Percentiles rank a stretch among this genome's conserved stretches.
Evolutionary conservation across 257 asterid species (phyloP).

Genomic region (Ilex aquifolium): DNA sequence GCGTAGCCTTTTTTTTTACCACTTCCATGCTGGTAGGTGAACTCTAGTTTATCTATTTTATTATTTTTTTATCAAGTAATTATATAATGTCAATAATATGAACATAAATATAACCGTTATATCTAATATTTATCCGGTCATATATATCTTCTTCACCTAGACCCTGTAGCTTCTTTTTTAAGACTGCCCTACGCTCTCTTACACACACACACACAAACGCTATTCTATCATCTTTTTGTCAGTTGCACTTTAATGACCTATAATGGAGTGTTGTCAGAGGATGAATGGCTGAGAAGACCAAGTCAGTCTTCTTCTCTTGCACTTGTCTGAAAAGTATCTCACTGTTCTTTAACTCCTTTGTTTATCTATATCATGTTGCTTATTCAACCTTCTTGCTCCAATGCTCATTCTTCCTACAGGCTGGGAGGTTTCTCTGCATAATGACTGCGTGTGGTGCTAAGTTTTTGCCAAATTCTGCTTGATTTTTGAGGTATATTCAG

Average conservation of each 20-base stretch:
- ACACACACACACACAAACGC: background rate
- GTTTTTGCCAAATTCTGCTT: constrained; percentile 22
- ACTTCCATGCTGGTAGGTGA: too few relatives aligned
- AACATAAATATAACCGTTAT: too few relatives aligned
- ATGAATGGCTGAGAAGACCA: constrained; percentile 70
- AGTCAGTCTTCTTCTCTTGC: constrained; percentile 41
- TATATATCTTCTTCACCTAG: too few relatives aligned
- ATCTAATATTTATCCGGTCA: too few relatives aligned
- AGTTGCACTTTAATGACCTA: constrained; percentile 38
- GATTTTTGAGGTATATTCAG: constrained; percentile 35
- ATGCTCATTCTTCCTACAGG: constrained; percentile 18
- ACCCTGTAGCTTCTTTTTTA: too few relatives aligned
- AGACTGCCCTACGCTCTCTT: too few relatives aligned
- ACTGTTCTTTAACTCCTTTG: background rate
- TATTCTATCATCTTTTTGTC: constrained; percentile 26
- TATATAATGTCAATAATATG: too few relatives aligned
- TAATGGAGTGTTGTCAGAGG: constrained; percentile 71
- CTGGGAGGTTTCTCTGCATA: constrained; percentile 12
- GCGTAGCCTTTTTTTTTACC: too few relatives aligned
- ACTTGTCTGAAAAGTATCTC: constrained; percentile 37
- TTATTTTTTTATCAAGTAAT: too few relatives aligned
- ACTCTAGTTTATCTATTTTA: too few relatives aligned
- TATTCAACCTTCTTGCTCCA: constrained; percentile 19
- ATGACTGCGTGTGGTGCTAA: constrained; percentile 25
- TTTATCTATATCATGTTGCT: background rate